Conservation (phyloP, 305 asterid genomes). For the Fraxinus baroniana region DNA sequence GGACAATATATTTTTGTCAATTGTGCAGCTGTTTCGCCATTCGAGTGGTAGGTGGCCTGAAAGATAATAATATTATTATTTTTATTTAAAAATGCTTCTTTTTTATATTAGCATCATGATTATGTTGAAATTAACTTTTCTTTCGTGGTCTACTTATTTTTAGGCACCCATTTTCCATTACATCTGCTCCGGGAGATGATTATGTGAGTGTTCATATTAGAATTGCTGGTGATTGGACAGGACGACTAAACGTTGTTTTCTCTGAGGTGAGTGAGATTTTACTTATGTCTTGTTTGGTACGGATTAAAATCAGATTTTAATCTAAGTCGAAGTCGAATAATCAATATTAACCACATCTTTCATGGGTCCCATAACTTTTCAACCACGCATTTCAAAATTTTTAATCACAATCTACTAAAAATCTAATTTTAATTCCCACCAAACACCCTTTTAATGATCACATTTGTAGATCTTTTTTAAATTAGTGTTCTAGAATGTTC, state of each 20-base stretch:
- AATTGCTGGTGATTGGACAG: conserved; percentile 90
- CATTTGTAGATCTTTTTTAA: no score
- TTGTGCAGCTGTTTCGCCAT: conserved; percentile 85
- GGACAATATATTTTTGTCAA: conserved; percentile 86
- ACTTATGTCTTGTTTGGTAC: background rate
- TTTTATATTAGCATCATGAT: background rate
- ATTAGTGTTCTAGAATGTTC: background rate
- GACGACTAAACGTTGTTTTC: conserved; percentile 72
- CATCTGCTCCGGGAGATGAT: conserved; percentile 85
- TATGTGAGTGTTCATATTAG: conserved; percentile 84
- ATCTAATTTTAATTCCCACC: no score
- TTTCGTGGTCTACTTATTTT: conserved; percentile 16
- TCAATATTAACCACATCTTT: no score
- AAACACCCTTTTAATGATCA: no score
- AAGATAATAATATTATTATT: background rate
- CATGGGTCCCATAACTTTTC: no score
- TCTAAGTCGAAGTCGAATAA: no score
- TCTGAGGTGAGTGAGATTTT: conserved; percentile 49
- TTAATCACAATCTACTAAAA: no score
- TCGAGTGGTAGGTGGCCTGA: conserved; percentile 56
- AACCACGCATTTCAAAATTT: no score
- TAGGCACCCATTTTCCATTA: conserved; percentile 96
- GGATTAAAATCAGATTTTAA: no score
- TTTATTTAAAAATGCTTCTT: background rate
- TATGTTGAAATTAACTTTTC: background rate